Percentiles rank a stretch among this genome's conserved stretches.
These are phyloP conservation scores for Sechiopsis laciniata DNA, from an alignment of 306 rosid species.

Conservation along the genomic window DNA sequence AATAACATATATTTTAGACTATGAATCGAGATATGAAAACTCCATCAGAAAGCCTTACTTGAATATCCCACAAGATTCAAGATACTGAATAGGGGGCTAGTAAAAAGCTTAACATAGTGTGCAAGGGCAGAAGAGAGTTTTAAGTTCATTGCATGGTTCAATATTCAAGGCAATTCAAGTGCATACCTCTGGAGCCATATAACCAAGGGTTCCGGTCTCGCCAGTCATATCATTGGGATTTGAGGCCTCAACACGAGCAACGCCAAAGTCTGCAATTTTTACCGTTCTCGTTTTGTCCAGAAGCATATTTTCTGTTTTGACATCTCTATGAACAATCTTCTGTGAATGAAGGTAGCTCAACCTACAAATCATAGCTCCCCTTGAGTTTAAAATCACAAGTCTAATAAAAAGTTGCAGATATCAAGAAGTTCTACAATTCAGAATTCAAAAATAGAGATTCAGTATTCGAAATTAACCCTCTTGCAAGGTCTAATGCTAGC, in stretches of 20 bases:
- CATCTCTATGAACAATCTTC: constrained; percentile 96
- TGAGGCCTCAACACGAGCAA: constrained; percentile 96
- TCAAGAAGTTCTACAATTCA: constrained; percentile 15
- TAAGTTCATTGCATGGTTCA: constrained; percentile 10
- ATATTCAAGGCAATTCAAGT: constrained; percentile 20
- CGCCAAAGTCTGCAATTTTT: constrained; percentile 97
- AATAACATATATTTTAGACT: background rate
- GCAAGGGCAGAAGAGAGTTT: constrained; percentile 3
- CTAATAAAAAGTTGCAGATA: constrained; percentile 13
- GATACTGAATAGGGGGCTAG: background rate
- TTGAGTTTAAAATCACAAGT: constrained; percentile 26
- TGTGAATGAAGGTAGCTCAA: constrained; percentile 83
- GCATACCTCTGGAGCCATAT: constrained; percentile 98
- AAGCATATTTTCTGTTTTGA: constrained; percentile 98
- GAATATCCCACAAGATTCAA: background rate
- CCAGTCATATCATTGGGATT: constrained; percentile 99
- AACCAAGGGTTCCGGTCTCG: constrained; percentile 91
- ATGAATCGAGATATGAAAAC: background rate
- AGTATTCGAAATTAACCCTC: constrained; percentile 66
- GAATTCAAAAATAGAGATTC: constrained; percentile 29
- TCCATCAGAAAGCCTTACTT: background rate
- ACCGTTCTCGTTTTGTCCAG: constrained; percentile 83
- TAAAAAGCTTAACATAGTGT: background rate
- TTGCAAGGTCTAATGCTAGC: constrained; percentile 92
- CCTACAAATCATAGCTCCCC: constrained; percentile 38